Conservation (phyloP, 106 monocot species). For the Allium cepa region DNA sequence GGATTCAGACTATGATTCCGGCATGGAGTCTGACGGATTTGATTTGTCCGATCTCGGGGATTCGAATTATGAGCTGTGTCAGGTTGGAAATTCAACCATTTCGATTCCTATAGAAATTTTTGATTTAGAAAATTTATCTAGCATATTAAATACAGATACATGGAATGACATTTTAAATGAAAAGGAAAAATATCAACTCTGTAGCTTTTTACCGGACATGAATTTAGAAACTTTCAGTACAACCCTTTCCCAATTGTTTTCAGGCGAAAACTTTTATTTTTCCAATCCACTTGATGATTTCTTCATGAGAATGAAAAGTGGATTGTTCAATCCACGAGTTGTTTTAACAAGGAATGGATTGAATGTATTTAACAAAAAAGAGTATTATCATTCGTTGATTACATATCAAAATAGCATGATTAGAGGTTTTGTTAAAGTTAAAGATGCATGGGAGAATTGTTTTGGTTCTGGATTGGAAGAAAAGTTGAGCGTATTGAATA, state of each 20-base stretch:
- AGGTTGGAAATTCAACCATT: constrained; percentile 61
- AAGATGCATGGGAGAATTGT: constrained; percentile 42
- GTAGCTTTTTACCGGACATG: constrained; percentile 66
- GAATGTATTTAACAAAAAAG: constrained; percentile 32
- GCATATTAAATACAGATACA: constrained; percentile 32
- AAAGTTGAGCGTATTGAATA: constrained; percentile 33
- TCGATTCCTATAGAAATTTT: constrained; percentile 26
- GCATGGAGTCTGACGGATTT: constrained; percentile 68
- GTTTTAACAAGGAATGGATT: constrained; percentile 45
- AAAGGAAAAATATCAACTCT: constrained; percentile 55
- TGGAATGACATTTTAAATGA: constrained; percentile 65
- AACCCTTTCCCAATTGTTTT: constrained; percentile 63
- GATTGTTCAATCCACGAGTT: constrained; percentile 64
- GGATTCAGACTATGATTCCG: constrained; percentile 32
- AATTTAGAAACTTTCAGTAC: constrained; percentile 46
- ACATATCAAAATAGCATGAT: constrained; percentile 80
- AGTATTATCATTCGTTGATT: constrained; percentile 54
- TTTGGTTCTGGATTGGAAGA: constrained; percentile 57
- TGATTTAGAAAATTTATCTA: constrained; percentile 1
- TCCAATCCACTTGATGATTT: constrained; percentile 31
- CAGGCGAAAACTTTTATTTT: constrained; percentile 69
- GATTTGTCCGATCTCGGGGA: constrained; percentile 55
- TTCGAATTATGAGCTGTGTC: constrained; percentile 54
- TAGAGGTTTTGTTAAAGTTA: constrained; percentile 32
- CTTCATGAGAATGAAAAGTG: constrained; percentile 19